phyloP scores from a whole-genome alignment of 495 filamentous ascomycete genomes.

The Daldinia vernicosa region DNA sequence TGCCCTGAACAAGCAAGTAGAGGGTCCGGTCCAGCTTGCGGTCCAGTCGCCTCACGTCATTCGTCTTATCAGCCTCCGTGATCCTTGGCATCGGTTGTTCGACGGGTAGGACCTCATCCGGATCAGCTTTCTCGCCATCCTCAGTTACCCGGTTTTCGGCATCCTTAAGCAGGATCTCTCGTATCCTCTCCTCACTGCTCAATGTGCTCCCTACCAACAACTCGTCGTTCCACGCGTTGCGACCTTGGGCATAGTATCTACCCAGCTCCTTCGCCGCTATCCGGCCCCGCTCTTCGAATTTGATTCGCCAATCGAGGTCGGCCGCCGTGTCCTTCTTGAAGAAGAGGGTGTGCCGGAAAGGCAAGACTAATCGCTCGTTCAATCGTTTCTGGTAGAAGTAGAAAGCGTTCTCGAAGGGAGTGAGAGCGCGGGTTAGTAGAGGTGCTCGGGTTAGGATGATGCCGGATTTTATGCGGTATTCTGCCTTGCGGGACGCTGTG shows the following conservation, averaged over 20 bases:
- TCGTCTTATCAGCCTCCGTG: constrained; percentile 82
- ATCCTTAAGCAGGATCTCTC: constrained; percentile 72
- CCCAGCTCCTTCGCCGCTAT: constrained; percentile 85
- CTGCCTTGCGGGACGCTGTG: constrained; percentile 33
- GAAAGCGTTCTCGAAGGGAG: constrained; percentile 88
- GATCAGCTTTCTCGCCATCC: constrained; percentile 67
- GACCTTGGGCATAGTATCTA: constrained; percentile 81
- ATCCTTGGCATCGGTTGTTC: constrained; percentile 74
- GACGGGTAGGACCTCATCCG: constrained; percentile 70
- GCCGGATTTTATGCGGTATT: constrained; percentile 77
- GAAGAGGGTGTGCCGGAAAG: constrained; percentile 94
- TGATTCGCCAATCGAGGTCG: constrained; percentile 90
- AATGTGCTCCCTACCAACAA: constrained; percentile 74
- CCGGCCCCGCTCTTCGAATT: constrained; percentile 72
- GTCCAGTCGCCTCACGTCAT: constrained; percentile 79
- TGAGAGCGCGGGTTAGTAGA: constrained; percentile 81
- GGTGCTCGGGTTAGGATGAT: constrained; percentile 90
- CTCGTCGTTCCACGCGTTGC: constrained; percentile 90
- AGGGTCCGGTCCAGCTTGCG: constrained; percentile 78
- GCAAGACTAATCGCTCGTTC: constrained; percentile 89
- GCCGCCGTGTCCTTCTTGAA: constrained; percentile 89
- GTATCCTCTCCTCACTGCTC: constrained; percentile 62
- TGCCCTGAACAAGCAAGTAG: constrained; percentile 81
- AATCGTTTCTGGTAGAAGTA: constrained; percentile 97
- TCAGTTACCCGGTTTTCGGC: constrained; percentile 74